Evolutionary conservation across 306 rosid species (phyloP).

Genomic region (Erythrophleum fordii): DNA sequence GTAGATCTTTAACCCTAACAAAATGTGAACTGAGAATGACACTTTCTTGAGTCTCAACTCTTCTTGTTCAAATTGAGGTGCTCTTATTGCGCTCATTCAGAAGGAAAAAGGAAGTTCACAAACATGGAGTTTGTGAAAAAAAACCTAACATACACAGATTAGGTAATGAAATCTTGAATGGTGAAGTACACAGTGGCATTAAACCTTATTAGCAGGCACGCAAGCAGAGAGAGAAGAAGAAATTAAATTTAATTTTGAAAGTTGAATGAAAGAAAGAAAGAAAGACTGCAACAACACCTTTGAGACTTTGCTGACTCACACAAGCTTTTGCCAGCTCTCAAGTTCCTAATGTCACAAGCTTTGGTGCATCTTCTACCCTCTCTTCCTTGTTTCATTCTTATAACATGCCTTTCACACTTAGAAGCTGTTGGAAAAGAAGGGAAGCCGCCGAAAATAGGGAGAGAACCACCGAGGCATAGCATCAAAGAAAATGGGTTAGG

Average conservation of each 20-base stretch:
- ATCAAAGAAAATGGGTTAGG: too few relatives aligned
- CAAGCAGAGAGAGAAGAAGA: conserved; percentile 3
- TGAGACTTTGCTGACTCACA: conserved; percentile 45
- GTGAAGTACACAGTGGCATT: conserved; percentile 5
- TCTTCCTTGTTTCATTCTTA: too few relatives aligned
- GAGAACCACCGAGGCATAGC: too few relatives aligned
- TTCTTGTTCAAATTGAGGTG: background rate
- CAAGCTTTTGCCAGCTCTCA: conserved; percentile 59
- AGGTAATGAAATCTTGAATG: background rate
- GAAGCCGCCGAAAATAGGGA: too few relatives aligned
- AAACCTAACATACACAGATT: conserved; percentile 20
- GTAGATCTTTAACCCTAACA: conserved; percentile 38
- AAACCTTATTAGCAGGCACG: conserved; percentile 40
- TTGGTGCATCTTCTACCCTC: too few relatives aligned
- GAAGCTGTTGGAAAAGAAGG: too few relatives aligned
- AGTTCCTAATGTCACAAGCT: background rate
- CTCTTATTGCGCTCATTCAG: conserved; percentile 7
- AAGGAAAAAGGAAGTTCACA: background rate
- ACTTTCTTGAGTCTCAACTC: background rate
- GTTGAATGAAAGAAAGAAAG: background rate
- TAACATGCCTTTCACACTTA: too few relatives aligned
- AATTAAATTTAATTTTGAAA: conserved; percentile 15
- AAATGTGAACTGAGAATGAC: background rate
- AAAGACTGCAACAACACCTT: conserved; percentile 6
- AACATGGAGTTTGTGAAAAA: conserved; percentile 23